A percentile compares a stretch with the other conserved stretches of the same genome.
phyloP scores from a whole-genome alignment of 495 filamentous ascomycete genomes.

The Pseudomonodictys pantanalensis region DNA sequence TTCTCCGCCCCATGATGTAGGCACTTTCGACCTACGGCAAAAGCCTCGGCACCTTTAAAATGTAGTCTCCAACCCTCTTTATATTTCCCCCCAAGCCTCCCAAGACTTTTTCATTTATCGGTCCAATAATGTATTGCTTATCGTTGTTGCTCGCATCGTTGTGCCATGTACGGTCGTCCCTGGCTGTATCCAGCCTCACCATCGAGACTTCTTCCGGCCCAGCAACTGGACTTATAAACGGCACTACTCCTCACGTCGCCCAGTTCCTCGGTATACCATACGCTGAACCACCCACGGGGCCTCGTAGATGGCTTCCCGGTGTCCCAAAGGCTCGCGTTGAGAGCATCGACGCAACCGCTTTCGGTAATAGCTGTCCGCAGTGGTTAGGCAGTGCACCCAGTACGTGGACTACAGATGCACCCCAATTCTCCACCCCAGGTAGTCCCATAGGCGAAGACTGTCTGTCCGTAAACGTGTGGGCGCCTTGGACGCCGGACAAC shows the following conservation, averaged over 20 bases:
- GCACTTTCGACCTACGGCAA: no score
- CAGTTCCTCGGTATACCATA: constrained; percentile 51
- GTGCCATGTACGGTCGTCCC: background rate
- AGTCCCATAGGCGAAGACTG: constrained; percentile 54
- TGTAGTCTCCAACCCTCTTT: background rate
- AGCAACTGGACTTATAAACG: constrained; percentile 40
- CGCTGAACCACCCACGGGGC: constrained; percentile 44
- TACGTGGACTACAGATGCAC: constrained; percentile 54
- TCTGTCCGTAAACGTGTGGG: constrained; percentile 57
- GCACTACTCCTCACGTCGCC: constrained; percentile 42
- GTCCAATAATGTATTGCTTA: background rate
- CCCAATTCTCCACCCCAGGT: constrained; percentile 49
- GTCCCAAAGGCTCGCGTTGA: constrained; percentile 36
- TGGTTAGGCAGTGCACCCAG: constrained; percentile 37
- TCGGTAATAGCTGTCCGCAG: constrained; percentile 35
- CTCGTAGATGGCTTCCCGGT: constrained; percentile 45
- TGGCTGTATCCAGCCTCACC: constrained; percentile 6
- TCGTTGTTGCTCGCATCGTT: background rate
- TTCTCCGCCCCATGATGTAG: no score
- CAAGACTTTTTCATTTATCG: background rate
- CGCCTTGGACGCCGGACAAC: constrained; percentile 52
- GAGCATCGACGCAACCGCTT: constrained; percentile 38
- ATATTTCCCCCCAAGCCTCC: background rate
- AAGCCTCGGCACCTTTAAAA: no score
- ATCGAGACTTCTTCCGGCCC: constrained; percentile 15